Base-by-base conservation (phyloP, 2,329 filamentous ascomycete species). In the Claviceps purpurea region DNA sequence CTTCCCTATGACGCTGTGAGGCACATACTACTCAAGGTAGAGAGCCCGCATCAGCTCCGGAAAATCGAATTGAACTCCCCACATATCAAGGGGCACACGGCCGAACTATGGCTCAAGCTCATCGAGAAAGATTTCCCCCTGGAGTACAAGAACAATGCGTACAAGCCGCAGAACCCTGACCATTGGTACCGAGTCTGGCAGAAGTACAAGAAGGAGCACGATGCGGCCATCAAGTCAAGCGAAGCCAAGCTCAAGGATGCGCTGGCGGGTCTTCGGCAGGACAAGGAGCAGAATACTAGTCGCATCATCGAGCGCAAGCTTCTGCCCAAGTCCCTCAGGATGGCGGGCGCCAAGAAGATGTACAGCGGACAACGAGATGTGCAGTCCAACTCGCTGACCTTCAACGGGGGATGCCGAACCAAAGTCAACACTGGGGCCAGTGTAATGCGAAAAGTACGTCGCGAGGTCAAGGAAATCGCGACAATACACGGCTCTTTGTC, bases 171-270 rank as follows among this genome's bases (percentile, higher is more conserved):
- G 52, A 76, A 87, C 56, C 79, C 84, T 0, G 72, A 73, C 39
- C 81, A 81, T 54, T 96, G 89, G 89, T 81, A 84, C 63, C 81
- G 84, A 52, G 75, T 94, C 14, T 96, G 94, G 69, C 72, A 76
- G 57, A 80, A 81, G 56, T 83, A 90, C 62, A 75, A 79, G 57
- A 72, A 71, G 43, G 73, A 83, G 56, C 76, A 81, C 40, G 71
- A 78, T 38, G 69, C 74, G 50, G 73, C 78, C 50, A 73, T 84
- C 7, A 72, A 78, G 49, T 77, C 77, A 55, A 82, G 84, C 57
- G 75, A 79, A 53, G 75, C 73, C 54, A 73, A 72, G 50, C 70
- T 89, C 52, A 77, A 73, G 59, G 72, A 72, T 47, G 75, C 77
- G 43, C 69, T 85, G 46, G 73, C 75, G 14, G 77, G 74, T 14